Base-by-base conservation (phyloP, 2,329 filamentous ascomycete species). In the Beauveria scarabaeidicola region DNA sequence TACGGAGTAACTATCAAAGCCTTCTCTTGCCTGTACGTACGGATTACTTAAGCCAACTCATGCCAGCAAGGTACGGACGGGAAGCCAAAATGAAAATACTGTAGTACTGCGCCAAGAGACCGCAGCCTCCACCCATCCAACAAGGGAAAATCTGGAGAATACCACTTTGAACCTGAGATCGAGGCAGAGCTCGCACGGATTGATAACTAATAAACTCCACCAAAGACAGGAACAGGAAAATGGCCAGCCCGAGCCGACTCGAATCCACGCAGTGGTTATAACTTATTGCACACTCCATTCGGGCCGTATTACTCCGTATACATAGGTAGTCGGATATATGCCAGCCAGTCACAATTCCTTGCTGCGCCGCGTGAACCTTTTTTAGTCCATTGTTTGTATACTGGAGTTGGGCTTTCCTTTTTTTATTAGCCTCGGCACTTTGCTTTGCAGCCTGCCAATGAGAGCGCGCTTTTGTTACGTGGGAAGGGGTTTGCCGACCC, bases 221-320 rank as follows among this genome's bases (percentile, higher is more conserved):
- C 17, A 13, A 11, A 32, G 10, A 4, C 29, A 32, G 29, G 29
- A 32, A 32, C 29, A 32, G 9, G 29, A 32, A 3, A 32, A 32
- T 32, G 29, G 29, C 9, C 29, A 32, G 5, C 10, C 10, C 29
- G 29, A 32, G 29, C 29, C 29, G 29, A 32, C 29, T 32, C 29
- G 10, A 32, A 32, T 10, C 29, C 29, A 32, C 29, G 9, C 29
- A 10, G 38, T 54, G 52, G n/a, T n/a, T n/a, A 54, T 23, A 29
- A 21, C 40, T 15, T 21, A 10, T 32, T 32, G 29, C 32, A 13
- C 36, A 4, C 36, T 44, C 15, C 23, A 44, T 29, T 56, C 53
- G 53, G 43, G 29, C 43, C 53, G 43, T 56, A 48, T 40, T 48
- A n/a, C n/a, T n/a, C n/a, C n/a, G n/a, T n/a, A n/a, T n/a, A n/a